Evolutionary conservation across 306 rosid species (phyloP), one percentile per base, ranked within the genome.

Genomic region (Astragalus glycyphyllos): DNA sequence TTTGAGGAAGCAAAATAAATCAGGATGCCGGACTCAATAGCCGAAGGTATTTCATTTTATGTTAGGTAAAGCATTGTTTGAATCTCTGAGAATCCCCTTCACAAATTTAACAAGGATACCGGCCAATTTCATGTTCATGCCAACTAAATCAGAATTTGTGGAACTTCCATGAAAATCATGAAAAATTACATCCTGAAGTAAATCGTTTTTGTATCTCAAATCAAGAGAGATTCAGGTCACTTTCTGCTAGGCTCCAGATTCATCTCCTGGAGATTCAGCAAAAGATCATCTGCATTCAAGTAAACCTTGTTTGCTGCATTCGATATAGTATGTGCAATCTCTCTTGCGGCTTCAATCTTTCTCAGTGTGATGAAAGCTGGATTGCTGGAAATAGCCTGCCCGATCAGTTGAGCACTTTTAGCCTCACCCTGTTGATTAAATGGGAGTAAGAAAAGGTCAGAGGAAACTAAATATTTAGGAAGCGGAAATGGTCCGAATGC

Each of bases 261-360:
- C 88, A 84, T 66, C 68, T 63, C 84, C 74, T 91, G 97, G 77
- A 91, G 89, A 80, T 91, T 90, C 73, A 89, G 77, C 86, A 94
- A 77, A 78, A 94, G 87, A 77, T 91, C 94, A 73, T 79, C 77
- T 0, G 97, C 69, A 50, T 84, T 84, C 74, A 94, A 76, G 81
- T n/a, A 84, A 68, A 83, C 88, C 68, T 79, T 89, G 81, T 89
- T 94, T 55, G 85, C 71, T 15, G 92, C 80, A 41, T 73, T 73
- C 34, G 99, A 71, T 61, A 94, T 71, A 0, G 88, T 82, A 17
- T 73, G 89, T 0, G 97, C 97, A 16, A 88, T 94, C 44, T 91
- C 99, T 67, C 99, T 86, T 0, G 92, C 89, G 11, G 96, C 96
- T 84, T 94, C 99, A 34, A 94, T 94, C 86, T 87, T 94, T 88